Evolutionary conservation across 1,284 basidiomycete genomes (phyloP).

Genomic region (Tremellales sp.): DNA sequence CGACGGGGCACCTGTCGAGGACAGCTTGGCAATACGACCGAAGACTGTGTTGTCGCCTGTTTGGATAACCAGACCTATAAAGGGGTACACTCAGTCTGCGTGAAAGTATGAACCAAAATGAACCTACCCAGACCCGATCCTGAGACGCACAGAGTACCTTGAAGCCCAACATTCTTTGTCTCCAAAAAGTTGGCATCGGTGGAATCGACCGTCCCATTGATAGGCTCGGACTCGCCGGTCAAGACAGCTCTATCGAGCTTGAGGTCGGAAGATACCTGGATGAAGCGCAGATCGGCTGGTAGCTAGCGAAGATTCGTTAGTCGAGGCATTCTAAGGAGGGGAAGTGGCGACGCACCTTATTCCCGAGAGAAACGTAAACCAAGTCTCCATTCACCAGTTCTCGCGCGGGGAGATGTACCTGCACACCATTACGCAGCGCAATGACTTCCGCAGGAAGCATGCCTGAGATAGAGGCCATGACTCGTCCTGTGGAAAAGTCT

Average conservation of each 20-base stretch:
- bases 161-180: slow-evolving; percentile 62
- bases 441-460: slow-evolving; percentile 50
- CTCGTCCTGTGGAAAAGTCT: slow-evolving; percentile 49
- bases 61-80: slow-evolving; percentile 53
- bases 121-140: slow-evolving; percentile 56
- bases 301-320: slow-evolving; percentile 24
- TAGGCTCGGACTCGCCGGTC: slow-evolving; percentile 60
- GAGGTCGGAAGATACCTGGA: slow-evolving; percentile 54
- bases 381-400: slow-evolving; percentile 49
- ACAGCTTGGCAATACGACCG: slow-evolving; percentile 60
- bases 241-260: slow-evolving; percentile 63
- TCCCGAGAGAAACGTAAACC: slow-evolving; percentile 44
- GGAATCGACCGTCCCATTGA: slow-evolving; percentile 54
- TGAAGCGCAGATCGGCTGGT: slow-evolving; percentile 56
- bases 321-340: not conserved
- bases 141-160: slow-evolving; percentile 61
- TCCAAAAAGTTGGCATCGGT: slow-evolving; percentile 60
- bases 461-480: slow-evolving; percentile 50
- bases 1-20: slow-evolving; percentile 52
- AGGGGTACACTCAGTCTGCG: not conserved
- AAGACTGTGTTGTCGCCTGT: slow-evolving; percentile 59
- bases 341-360: slow-evolving; percentile 20
- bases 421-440: slow-evolving; percentile 46
- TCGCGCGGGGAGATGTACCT: slow-evolving; percentile 32
- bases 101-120: not conserved